A percentile compares a stretch with the other conserved stretches of the same genome.
Evolutionary conservation across 768 basidiomycete genomes (phyloP).

Genomic region (Pulveroboletus frians): DNA sequence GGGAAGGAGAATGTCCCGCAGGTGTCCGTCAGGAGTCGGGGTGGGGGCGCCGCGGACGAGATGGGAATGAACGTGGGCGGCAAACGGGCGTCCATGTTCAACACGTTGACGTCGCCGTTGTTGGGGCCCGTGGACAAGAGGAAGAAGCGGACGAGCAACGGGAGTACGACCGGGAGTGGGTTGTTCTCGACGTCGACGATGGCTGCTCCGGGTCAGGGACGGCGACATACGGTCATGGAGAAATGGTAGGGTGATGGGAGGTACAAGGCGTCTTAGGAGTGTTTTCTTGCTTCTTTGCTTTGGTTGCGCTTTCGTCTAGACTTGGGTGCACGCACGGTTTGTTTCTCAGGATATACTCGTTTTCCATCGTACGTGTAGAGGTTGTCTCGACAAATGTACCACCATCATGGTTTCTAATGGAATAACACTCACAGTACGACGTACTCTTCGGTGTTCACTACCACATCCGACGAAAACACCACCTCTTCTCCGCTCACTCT

Average conservation of each 20-base stretch:
- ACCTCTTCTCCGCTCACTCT: slow-evolving; percentile 49
- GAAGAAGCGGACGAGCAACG: not conserved
- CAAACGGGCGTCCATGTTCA: slow-evolving; percentile 22
- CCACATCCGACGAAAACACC: slow-evolving; percentile 50
- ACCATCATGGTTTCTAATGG: not conserved
- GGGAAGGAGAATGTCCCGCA: not conserved
- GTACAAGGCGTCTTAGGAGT: not conserved
- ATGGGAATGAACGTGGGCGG: slow-evolving; percentile 4
- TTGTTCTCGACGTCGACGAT: slow-evolving; percentile 2
- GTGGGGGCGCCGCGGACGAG: slow-evolving; percentile 5
- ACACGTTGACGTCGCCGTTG: slow-evolving; percentile 3
- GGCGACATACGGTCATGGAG: slow-evolving; percentile 9
- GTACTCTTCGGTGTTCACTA: slow-evolving; percentile 54
- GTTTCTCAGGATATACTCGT: not conserved
- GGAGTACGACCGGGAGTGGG: not conserved
- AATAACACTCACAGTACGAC: slow-evolving; percentile 39
- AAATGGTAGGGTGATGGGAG: not conserved
- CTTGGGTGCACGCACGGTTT: not conserved
- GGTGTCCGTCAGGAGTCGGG: not conserved
- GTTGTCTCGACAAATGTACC: not conserved
- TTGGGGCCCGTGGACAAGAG: slow-evolving; percentile 1
- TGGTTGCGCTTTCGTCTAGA: not conserved
- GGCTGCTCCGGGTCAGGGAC: not conserved
- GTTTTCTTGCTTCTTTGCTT: not conserved
- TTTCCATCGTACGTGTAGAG: not conserved